phyloP scores from a whole-genome alignment of 2,329 filamentous ascomycete species.

The Coccinonectria pachysandricola region DNA sequence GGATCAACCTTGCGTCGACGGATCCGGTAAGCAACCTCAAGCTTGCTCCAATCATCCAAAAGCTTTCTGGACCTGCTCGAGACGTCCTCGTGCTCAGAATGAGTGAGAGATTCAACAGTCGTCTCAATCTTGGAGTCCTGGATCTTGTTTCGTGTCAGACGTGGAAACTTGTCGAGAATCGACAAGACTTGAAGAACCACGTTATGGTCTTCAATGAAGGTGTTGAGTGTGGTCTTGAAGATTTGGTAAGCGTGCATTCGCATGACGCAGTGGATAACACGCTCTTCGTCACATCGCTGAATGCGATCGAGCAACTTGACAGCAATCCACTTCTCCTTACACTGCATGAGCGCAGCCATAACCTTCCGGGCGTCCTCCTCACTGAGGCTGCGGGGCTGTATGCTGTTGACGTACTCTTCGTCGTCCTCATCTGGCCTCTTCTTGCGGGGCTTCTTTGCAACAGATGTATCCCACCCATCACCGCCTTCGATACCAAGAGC shows the following conservation, averaged over 20 bases:
- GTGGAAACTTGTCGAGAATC: conserved; percentile 79
- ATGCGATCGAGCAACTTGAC: conserved; percentile 89
- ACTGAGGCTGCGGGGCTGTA: conserved; percentile 68
- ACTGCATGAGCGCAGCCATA: conserved; percentile 94
- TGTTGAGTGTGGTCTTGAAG: conserved; percentile 73
- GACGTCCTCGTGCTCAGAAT: conserved; percentile 65
- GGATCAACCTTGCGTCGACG: conserved; percentile 79
- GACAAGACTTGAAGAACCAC: conserved; percentile 82
- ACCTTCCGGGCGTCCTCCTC: conserved; percentile 83
- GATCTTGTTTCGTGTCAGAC: conserved; percentile 93
- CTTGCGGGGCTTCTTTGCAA: conserved; percentile 82
- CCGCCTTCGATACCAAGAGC: conserved; percentile 89
- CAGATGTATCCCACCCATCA: conserved; percentile 83
- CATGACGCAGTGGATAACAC: conserved; percentile 77
- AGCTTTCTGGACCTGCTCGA: conserved; percentile 59
- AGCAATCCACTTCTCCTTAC: conserved; percentile 98
- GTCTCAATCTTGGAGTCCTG: conserved; percentile 90
- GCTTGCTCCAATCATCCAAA: conserved; percentile 75
- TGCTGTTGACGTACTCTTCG: conserved; percentile 88
- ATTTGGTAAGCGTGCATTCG: conserved; percentile 97
- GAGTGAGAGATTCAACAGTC: conserved; percentile 58
- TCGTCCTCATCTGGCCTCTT: conserved; percentile 89
- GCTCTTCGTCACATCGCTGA: conserved; percentile 75
- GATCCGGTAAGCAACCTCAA: conserved; percentile 88
- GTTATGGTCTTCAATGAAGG: conserved; percentile 83